phyloP scores from a whole-genome alignment of 2,329 filamentous ascomycete genomes.

The Parascedosporium putredinis region DNA sequence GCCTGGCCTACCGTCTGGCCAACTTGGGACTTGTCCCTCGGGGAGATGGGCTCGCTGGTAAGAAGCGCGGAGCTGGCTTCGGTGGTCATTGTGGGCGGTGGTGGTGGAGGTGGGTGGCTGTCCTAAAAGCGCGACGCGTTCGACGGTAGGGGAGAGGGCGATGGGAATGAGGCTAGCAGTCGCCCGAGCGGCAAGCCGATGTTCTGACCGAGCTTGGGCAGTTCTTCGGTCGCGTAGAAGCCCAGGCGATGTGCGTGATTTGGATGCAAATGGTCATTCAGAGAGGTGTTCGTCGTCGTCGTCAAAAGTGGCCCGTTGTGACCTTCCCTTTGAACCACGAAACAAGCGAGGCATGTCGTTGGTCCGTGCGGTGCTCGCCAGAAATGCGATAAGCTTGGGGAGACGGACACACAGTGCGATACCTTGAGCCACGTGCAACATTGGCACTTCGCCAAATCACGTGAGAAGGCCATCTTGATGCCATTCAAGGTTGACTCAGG shows the following conservation, averaged over 20 bases:
- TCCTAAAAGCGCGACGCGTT: conserved; percentile 3
- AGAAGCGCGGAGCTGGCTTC: background rate
- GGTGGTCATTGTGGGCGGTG: conserved; percentile 9
- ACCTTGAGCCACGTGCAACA: background rate
- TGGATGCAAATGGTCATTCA: background rate
- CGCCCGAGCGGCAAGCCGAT: background rate
- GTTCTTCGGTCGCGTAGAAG: background rate
- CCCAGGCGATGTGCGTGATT: background rate
- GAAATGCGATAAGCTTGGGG: background rate
- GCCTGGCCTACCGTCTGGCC: conserved; percentile 15
- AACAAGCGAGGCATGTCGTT: background rate
- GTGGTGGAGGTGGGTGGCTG: too few species aligned
- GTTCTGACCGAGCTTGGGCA: background rate
- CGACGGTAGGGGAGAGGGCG: background rate
- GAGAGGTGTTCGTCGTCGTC: background rate
- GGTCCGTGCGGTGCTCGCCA: background rate
- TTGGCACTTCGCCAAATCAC: background rate
- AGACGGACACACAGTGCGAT: background rate
- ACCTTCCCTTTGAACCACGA: too few species aligned
- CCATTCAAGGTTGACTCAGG: too few species aligned
- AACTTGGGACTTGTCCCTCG: conserved; percentile 21
- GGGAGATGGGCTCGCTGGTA: conserved; percentile 23
- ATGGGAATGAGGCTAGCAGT: background rate
- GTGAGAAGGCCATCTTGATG: background rate
- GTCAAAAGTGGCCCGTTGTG: too few species aligned